Conservation (phyloP, 116 monocot genomes). For the Papilionanthe hybrid region DNA sequence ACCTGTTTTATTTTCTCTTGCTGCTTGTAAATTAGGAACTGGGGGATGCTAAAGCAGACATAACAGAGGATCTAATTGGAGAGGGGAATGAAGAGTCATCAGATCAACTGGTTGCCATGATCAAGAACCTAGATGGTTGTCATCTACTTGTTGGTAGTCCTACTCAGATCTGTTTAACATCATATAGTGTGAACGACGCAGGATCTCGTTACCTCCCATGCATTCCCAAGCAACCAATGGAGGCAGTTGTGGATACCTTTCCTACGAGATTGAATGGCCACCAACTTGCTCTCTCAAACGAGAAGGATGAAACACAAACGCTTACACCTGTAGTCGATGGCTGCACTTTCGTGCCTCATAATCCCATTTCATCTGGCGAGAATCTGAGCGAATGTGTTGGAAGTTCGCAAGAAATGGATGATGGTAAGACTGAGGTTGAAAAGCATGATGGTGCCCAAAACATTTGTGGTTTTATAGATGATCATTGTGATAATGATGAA, state of each 20-base stretch:
- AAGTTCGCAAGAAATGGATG: constrained; percentile 4
- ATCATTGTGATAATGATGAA: neutral
- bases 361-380: neutral
- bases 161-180: constrained; percentile 2
- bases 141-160: neutral
- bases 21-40: neutral
- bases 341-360: constrained; percentile 17
- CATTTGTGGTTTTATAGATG: neutral
- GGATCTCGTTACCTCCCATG: neutral
- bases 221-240: neutral
- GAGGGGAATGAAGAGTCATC: neutral
- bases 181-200: neutral
- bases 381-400: neutral
- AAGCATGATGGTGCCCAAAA: neutral
- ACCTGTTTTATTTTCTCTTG: neutral
- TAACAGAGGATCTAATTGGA: neutral
- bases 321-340: neutral
- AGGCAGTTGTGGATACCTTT: neutral
- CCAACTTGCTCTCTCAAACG: neutral
- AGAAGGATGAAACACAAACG: neutral
- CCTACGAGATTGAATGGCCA: neutral
- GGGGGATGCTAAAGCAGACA: neutral
- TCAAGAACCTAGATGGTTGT: neutral
- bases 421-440: neutral
- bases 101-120: neutral